These are phyloP conservation scores for Blastobotrys petasosporus DNA, from an alignment of 1,139 yeast species.

Conservation along the genomic window DNA sequence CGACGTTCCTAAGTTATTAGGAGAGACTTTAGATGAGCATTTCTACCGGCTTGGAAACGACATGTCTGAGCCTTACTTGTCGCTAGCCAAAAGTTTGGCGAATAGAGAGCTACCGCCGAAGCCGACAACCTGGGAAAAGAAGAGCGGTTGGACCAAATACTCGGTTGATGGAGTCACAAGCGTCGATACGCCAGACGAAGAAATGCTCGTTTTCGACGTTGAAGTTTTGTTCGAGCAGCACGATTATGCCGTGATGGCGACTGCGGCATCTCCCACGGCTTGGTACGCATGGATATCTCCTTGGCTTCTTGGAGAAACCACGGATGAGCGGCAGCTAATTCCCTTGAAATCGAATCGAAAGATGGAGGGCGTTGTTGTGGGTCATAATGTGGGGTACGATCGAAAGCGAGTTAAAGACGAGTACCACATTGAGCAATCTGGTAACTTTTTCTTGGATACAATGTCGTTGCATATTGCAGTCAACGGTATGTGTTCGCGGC, in stretches of 20 bases:
- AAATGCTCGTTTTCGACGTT: conserved; percentile 75
- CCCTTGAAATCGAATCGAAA: conserved; percentile 48
- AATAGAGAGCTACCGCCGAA: conserved; percentile 38
- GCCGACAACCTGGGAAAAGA: conserved; percentile 38
- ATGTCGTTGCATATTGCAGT: conserved; percentile 90
- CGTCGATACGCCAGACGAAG: conserved; percentile 67
- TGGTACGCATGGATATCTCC: conserved; percentile 99
- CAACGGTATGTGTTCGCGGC: conserved; percentile 90
- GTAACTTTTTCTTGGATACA: conserved; percentile 80
- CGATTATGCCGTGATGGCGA: conserved; percentile 72
- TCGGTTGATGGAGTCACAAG: conserved; percentile 35
- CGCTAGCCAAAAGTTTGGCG: conserved; percentile 42
- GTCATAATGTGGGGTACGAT: conserved; percentile 89
- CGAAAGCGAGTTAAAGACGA: conserved; percentile 83
- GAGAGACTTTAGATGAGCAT: conserved; percentile 73
- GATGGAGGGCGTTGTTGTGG: conserved; percentile 49
- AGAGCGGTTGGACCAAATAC: conserved; percentile 83
- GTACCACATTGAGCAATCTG: conserved; percentile 59
- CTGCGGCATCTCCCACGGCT: conserved; percentile 70
- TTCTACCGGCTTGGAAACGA: conserved; percentile 62
- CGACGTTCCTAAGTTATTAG: conserved; percentile 62
- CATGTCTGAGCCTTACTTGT: conserved; percentile 55
- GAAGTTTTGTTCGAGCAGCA: conserved; percentile 78
- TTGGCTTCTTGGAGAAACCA: conserved; percentile 53
- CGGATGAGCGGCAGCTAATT: conserved; percentile 53